Evolutionary conservation across 2,329 filamentous ascomycete genomes (phyloP), one percentile per base, ranked within the genome.

Genomic region (Aspergillus chevalieri): DNA sequence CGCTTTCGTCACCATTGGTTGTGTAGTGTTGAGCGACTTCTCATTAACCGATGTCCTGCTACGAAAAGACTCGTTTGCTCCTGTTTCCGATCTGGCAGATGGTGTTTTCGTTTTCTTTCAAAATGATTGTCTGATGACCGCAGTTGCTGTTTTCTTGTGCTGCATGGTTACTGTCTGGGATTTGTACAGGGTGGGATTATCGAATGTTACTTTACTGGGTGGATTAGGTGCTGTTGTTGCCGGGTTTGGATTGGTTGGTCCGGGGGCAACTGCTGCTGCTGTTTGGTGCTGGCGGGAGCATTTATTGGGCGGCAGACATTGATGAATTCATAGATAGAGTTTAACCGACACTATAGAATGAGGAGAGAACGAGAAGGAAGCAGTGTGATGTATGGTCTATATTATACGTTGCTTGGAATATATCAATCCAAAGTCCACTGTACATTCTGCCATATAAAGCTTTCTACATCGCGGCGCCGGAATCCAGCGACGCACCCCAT

Each of bases 211-310:
- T n/a, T 41, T 24, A 47, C 14, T 15, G n/a, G n/a, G 38, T 9
- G 43, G 24, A 3, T 6, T 54, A 10, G 19, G 15, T 12, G 33
- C 26, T 7, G 33, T 61, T 15, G 10, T 53, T 22, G n/a, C 53
- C 5, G 54, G 53, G 3, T 49, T 44, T 10, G 17, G 54, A 17
- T 14, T 47, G 17, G 34, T 58, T 34, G 61, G 60, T 5, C 60
- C 61, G 14, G 61, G 55, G 7, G 57, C 57, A 6, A 53, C 54
- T 12, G 26, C 47, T 34, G 52, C 53, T 6, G 50, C 48, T 47
- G 51, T 60, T 28, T 63, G 59, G 56, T 58, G 54, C 36, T 62
- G 54, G 57, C 47, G 55, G 24, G 61, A 63, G 44, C 41, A 51
- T 28, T 28, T 28, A 12, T 28, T 28, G 4, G 10, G 26, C 12